These are phyloP conservation scores for Zea luxurians DNA, from an alignment of 176 grass and related monocot species.

Conservation along the genomic window DNA sequence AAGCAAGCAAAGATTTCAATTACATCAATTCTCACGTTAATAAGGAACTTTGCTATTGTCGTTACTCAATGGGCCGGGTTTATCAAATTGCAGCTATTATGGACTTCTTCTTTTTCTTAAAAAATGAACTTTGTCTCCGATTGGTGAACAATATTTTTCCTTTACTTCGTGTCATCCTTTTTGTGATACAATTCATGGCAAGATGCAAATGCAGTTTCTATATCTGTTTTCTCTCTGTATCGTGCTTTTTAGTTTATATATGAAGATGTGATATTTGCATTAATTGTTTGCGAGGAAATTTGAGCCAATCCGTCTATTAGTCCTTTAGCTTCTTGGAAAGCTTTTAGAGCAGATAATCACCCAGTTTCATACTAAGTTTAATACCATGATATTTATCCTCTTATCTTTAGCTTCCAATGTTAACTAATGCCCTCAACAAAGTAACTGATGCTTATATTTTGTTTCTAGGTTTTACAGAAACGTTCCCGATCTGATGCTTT, in stretches of 20 bases:
- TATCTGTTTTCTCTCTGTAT: constrained; percentile 25
- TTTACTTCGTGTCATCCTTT: constrained; percentile 22
- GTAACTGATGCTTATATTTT: constrained; percentile 38
- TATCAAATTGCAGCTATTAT: constrained; percentile 7
- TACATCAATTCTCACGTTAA: constrained; percentile 37
- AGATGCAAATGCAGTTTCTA: constrained; percentile 8
- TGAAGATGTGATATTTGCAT: constrained; percentile 30
- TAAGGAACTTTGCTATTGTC: constrained; percentile 11
- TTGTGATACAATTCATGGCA: constrained; percentile 34
- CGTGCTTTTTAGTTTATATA: constrained; percentile 26
- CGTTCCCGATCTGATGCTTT: no score
- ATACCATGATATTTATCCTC: constrained; percentile 19
- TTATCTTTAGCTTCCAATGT: not conserved
- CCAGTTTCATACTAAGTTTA: constrained; percentile 9
- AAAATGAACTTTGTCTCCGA: not conserved
- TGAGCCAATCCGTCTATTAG: constrained; percentile 83
- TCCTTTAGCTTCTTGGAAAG: constrained; percentile 91
- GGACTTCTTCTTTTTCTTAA: not conserved
- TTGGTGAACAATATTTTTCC: constrained; percentile 14
- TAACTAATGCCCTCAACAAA: constrained; percentile 26
- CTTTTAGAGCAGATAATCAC: constrained; percentile 80
- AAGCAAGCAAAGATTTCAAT: constrained; percentile 35
- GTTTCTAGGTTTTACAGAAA: constrained; percentile 58
- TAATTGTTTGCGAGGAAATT: constrained; percentile 59
- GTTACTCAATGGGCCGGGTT: constrained; percentile 17